These are phyloP conservation scores for Candida multigemmis DNA, from an alignment of 805 yeast species.

Conservation along the genomic window DNA sequence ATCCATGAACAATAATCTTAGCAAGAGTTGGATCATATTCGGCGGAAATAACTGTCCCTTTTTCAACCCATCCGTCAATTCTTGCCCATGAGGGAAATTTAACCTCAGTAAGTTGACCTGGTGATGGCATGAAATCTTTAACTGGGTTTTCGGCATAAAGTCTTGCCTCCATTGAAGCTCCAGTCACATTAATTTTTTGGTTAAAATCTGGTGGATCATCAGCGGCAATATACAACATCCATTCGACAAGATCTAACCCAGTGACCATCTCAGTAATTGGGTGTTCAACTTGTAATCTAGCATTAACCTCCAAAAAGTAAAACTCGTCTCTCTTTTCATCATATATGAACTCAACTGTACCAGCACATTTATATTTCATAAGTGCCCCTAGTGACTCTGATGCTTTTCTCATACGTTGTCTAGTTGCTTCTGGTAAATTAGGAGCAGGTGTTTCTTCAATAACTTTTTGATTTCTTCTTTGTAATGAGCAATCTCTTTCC, in stretches of 20 bases:
- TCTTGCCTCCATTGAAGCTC: conserved; percentile 96
- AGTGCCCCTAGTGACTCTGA: conserved; percentile 76
- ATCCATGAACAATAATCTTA: conserved; percentile 91
- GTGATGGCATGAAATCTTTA: conserved; percentile 90
- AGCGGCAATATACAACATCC: conserved; percentile 94
- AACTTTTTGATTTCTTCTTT: conserved; percentile 92
- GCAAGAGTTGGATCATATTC: conserved; percentile 97
- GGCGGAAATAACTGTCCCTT: conserved; percentile 81
- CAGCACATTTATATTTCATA: conserved; percentile 92
- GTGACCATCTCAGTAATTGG: conserved; percentile 95
- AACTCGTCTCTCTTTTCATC: conserved; percentile 82
- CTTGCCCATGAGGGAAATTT: conserved; percentile 86
- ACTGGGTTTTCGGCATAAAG: conserved; percentile 96
- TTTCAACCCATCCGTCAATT: conserved; percentile 88
- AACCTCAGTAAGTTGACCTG: conserved; percentile 86
- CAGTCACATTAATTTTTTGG: conserved; percentile 50
- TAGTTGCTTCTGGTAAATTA: conserved; percentile 71
- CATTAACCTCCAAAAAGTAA: conserved; percentile 92
- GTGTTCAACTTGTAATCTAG: conserved; percentile 95
- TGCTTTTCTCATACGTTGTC: conserved; percentile 67
- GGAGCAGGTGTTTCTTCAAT: conserved; percentile 99
- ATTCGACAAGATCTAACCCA: conserved; percentile 89
- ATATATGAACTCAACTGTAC: conserved; percentile 93
- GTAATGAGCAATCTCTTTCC: conserved; percentile 96
- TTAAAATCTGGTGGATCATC: conserved; percentile 76